Evolutionary conservation across 1,284 basidiomycete genomes (phyloP), one percentile per base, ranked within the genome.

Genomic region (Fomes fomentarius): DNA sequence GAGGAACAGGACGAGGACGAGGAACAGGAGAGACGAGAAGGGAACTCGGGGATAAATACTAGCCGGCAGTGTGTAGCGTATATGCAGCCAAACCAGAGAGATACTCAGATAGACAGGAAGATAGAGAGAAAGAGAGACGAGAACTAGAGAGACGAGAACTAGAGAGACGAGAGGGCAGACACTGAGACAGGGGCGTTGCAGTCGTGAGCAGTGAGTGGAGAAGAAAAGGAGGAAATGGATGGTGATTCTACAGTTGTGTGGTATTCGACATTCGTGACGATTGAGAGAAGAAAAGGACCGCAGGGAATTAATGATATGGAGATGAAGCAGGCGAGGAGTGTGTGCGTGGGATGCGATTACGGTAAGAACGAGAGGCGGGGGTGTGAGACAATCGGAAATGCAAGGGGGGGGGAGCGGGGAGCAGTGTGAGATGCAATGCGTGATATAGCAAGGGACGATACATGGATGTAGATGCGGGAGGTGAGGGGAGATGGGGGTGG

Each of bases 191-290:
- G n/a, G n/a, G 34, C 34, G 44, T 56, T 34, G 28, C 11, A 30
- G 28, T 30, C 28, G 28, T 30, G 28, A 30, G 7, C 28, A 30
- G 28, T 6, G 28, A 30, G n/a, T n/a, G n/a, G n/a, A n/a, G n/a
- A 30, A 30, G 6, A 30, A 30, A 30, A 12, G 34, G 24, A 30
- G 46, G 41, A 22, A 24, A 40, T 11, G 19, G 22, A 40, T 40
- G 47, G 46, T 42, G 51, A 46, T 56, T 56, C 54, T 56, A 56
- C 54, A 56, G 22, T 50, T 31, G 45, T 37, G 47, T n/a, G 35
- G 31, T n/a, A 25, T 19, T 12, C 33, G 21, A 31, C 19, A 15
- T 40, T 42, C 24, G 25, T 25, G 24, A 39, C 37, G 15, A 21
- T 5, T n/a, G n/a, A 19, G 7, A 21, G 37, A 21, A 21, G 9